These are phyloP conservation scores for Kazachstania taianensis DNA, from an alignment of 805 yeast genomes.

Conservation along the genomic window DNA sequence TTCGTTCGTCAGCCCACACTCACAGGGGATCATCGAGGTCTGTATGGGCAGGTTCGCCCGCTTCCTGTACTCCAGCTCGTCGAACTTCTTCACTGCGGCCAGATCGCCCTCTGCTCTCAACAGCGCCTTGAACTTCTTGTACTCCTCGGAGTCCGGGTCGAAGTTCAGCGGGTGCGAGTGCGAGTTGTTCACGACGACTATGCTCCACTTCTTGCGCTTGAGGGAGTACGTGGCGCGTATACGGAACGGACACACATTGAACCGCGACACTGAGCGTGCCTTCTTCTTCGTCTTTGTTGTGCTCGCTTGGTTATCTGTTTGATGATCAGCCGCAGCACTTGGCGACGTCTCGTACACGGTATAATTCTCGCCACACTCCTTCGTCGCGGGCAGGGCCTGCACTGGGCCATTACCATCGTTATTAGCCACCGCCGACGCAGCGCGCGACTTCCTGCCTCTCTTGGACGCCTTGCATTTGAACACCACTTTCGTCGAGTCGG, in stretches of 20 bases:
- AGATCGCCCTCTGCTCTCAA: conserved; percentile 22
- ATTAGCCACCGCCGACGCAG: background rate
- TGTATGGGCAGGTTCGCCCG: conserved; percentile 26
- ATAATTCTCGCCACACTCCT: conserved; percentile 5
- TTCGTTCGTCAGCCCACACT: conserved; percentile 31
- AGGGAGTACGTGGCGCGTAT: conserved; percentile 52
- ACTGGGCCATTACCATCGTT: background rate
- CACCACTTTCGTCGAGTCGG: conserved; percentile 50
- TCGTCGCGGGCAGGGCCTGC: too few species aligned
- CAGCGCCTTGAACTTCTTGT: conserved; percentile 26
- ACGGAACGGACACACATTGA: conserved; percentile 47
- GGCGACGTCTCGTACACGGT: conserved; percentile 7
- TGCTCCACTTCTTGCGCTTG: conserved; percentile 44
- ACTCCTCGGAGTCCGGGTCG: conserved; percentile 28
- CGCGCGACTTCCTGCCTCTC: conserved; percentile 15
- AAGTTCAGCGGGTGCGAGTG: conserved; percentile 45
- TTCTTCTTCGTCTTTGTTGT: conserved; percentile 11
- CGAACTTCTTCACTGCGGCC: conserved; percentile 28
- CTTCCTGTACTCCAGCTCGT: conserved; percentile 29
- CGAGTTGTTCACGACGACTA: conserved; percentile 48
- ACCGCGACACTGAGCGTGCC: conserved; percentile 26
- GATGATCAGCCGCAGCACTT: background rate
- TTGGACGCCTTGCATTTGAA: conserved; percentile 46
- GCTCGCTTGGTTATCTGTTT: too few species aligned
- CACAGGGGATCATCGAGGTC: conserved; percentile 27